phyloP scores from a whole-genome alignment of 371 early-diverging fungal genomes.

The Apophysomyces ossiformis region DNA sequence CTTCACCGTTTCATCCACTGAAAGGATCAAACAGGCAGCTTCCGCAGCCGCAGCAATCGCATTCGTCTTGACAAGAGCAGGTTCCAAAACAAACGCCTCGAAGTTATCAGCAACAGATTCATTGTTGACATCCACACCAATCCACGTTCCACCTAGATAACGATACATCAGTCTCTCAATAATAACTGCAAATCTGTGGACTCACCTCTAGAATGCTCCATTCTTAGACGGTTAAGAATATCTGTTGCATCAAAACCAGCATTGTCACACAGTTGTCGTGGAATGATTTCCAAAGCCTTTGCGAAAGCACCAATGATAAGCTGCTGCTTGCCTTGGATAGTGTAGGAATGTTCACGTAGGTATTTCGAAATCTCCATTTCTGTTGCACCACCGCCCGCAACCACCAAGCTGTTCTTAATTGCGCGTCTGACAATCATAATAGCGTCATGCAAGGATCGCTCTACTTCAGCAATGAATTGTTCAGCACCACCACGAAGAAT shows the following conservation, averaged over 20 bases:
- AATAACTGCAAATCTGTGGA: conserved; percentile 6
- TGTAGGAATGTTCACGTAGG: conserved; percentile 90
- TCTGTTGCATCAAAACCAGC: conserved; percentile 99
- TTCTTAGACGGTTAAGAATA: conserved; percentile 96
- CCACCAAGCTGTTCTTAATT: conserved; percentile 92
- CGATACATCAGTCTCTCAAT: conserved; percentile 8
- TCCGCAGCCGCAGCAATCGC: conserved; percentile 95
- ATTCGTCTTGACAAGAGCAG: conserved; percentile 98
- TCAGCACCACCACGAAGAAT: conserved; percentile 99
- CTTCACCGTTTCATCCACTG: conserved; percentile 97
- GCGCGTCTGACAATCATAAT: conserved; percentile 98
- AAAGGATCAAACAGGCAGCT: conserved; percentile 95
- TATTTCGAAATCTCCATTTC: conserved; percentile 98
- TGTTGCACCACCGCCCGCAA: conserved; percentile 98
- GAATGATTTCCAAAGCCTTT: conserved; percentile 98
- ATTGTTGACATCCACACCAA: conserved; percentile 91
- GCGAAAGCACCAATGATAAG: conserved; percentile 97
- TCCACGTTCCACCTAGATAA: conserved; percentile 76
- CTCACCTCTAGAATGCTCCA: conserved; percentile 88
- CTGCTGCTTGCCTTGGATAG: conserved; percentile 96
- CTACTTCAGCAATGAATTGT: conserved; percentile 99
- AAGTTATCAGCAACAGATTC: conserved; percentile 93
- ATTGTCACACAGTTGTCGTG: conserved; percentile 98
- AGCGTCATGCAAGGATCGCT: conserved; percentile 98
- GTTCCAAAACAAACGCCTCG: conserved; percentile 99